Base-by-base conservation (phyloP, 768 basidiomycete genomes). In the Calocybe cyanea region DNA sequence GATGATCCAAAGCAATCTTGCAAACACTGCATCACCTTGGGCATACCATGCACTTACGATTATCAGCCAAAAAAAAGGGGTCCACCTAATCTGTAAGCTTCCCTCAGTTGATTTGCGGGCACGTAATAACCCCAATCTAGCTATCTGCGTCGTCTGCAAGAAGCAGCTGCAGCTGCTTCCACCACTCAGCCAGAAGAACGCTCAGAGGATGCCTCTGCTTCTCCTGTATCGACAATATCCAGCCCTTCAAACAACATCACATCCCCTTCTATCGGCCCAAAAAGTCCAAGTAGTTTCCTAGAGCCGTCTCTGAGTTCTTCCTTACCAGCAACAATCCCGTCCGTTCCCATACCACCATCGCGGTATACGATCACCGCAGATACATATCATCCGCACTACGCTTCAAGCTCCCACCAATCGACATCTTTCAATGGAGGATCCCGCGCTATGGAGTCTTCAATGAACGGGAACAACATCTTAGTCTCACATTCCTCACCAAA, bases 1-100 rank as follows among this genome's bases (percentile, higher is more conserved):
- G 86, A 87, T 51, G 86, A 87, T 59, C 70, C 78, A 8, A 85
- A 83, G 63, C 81, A 81, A 52, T 74, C 85, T 7, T 92, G 90
- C 85, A 92, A 88, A 61, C 90, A 92, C 60, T 93, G 90, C 62
- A 72, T 85, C 54, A 76, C 85, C 0, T 79, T 93, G 40, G 85
- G 81, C 15, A 86, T 92, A 39, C 77, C 82, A 4, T 93, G 92
- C 63, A 92, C 87, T 1, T 95, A 93, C 55, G 87, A 91, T 59
- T 94, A 94, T 62, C 87, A 89, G 61, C 92, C 92, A 15, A 92
- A 92, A 73, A 94, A 94, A 65, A 73, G 92, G 45, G 92, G 92
- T 0, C 92, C 92, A 2, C 92, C 92, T 1, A 94, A 94, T 64
- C 72, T 92, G 87, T 94, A 65, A 65, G 82, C 58, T 38, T 40